phyloP scores from a whole-genome alignment of 306 rosid species.

The apple (Malus domestica) region DNA sequence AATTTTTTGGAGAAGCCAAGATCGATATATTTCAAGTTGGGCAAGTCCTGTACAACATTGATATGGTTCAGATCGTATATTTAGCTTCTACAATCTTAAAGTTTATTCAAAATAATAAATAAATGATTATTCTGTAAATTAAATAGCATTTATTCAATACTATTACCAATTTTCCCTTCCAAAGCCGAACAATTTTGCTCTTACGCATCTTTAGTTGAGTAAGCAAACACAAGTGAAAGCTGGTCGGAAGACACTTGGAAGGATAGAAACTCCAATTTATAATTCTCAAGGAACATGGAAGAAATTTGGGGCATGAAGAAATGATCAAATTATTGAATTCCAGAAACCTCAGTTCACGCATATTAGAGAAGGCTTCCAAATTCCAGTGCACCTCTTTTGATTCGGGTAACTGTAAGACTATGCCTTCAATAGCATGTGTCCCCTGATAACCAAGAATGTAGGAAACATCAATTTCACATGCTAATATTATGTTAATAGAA shows the following conservation, averaged over 20 bases:
- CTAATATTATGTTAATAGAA: not conserved
- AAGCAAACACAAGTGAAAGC: not conserved
- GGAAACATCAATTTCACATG: not conserved
- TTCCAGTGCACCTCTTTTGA: slow-evolving; percentile 16
- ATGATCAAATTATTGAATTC: not conserved
- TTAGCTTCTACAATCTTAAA: not conserved
- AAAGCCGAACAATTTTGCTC: slow-evolving; percentile 6
- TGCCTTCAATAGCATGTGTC: not conserved
- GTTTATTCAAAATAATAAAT: not conserved
- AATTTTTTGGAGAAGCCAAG: not conserved
- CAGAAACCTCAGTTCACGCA: slow-evolving; percentile 9
- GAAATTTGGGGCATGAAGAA: not conserved
- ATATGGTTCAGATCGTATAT: not conserved
- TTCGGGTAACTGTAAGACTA: not conserved
- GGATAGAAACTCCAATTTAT: slow-evolving; percentile 9
- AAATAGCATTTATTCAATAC: no score
- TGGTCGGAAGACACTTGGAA: not conserved
- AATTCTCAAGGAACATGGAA: slow-evolving; percentile 4
- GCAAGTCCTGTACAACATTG: not conserved
- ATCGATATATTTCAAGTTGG: slow-evolving; percentile 1
- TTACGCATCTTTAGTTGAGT: not conserved
- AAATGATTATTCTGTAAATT: no score
- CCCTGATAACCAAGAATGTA: not conserved
- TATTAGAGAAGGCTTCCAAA: not conserved
- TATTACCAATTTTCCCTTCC: slow-evolving; percentile 1